Conservation (phyloP, 2,329 filamentous ascomycete species). For the Kalmusia sp. region DNA sequence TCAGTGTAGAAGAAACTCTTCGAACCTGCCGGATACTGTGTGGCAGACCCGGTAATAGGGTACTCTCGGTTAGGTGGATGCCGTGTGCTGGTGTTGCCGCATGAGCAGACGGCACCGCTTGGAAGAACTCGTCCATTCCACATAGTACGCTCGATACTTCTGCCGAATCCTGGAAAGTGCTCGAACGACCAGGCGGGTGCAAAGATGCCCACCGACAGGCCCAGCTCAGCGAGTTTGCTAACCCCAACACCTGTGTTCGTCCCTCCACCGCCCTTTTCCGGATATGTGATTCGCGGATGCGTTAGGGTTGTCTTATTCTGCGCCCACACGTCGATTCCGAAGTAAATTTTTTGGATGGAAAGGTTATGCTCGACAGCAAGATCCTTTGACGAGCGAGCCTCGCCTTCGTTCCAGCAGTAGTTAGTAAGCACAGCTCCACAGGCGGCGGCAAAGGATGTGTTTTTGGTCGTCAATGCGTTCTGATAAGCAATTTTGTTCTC, state of each 20-base stretch:
- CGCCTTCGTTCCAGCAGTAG: constrained; percentile 51
- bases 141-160: constrained; percentile 38
- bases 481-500: constrained; percentile 53
- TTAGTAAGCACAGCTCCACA: constrained; percentile 53
- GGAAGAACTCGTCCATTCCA: constrained; percentile 45
- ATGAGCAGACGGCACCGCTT: constrained; percentile 39
- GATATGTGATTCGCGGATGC: constrained; percentile 46
- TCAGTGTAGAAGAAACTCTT: constrained; percentile 48
- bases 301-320: constrained; percentile 45
- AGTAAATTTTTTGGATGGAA: constrained; percentile 39
- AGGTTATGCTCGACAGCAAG: constrained; percentile 34
- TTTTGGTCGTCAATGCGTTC: constrained; percentile 51
- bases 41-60: constrained; percentile 38
- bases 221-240: constrained; percentile 41
- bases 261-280: constrained; percentile 47
- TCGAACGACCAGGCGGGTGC: constrained; percentile 57
- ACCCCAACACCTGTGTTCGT: constrained; percentile 52
- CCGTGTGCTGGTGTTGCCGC: constrained; percentile 28
- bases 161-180: constrained; percentile 45
- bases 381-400: constrained; percentile 31
- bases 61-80: constrained; percentile 30
- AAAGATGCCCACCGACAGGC: constrained; percentile 52
- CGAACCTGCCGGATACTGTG: constrained; percentile 40
- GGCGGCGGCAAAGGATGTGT: constrained; percentile 47
- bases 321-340: constrained; percentile 57